phyloP scores from a whole-genome alignment of 2,329 filamentous ascomycete species.

The Fusarium sp. region DNA sequence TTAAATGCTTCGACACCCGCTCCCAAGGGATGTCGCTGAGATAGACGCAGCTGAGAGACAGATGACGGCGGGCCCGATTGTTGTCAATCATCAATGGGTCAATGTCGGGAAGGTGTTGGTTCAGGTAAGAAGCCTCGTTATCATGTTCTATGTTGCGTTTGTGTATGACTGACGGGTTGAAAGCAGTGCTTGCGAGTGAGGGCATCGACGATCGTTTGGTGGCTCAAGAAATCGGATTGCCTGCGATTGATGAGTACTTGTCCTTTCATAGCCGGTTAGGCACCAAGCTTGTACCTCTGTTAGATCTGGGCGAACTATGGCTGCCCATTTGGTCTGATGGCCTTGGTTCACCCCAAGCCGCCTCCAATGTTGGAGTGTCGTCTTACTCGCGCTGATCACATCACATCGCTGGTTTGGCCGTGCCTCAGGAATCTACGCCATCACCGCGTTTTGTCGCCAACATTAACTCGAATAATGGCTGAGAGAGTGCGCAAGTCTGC shows the following conservation, averaged over 20 bases:
- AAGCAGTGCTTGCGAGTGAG: constrained; percentile 19
- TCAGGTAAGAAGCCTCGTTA: constrained; percentile 14
- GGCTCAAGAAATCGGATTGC: neutral
- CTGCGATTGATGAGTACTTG: constrained; percentile 15
- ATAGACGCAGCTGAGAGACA: constrained; percentile 6
- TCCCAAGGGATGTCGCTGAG: neutral
- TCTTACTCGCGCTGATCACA: neutral
- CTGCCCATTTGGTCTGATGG: neutral
- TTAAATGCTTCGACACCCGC: constrained; percentile 30
- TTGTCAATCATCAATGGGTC: constrained; percentile 1
- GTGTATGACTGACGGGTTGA: constrained; percentile 31
- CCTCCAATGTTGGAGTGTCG: neutral
- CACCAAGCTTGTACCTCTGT: constrained; percentile 11
- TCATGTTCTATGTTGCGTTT: constrained; percentile 15
- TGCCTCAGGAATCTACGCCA: neutral
- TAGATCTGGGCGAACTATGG: neutral
- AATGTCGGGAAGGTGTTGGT: neutral
- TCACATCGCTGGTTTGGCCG: neutral
- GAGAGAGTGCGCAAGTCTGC: neutral
- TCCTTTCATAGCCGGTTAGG: neutral
- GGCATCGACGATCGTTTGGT: neutral
- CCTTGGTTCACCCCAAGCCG: neutral
- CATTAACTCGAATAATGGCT: accelerated
- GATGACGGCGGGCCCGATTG: constrained; percentile 1
- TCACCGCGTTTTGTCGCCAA: too few relatives aligned